These are phyloP conservation scores for Citrus sinensis DNA, from an alignment of 345 rosid species.

Conservation along the genomic window DVS_A1.0 CM039169.1:19433501-19434000, in stretches of 20 bases:
- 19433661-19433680: neutral
- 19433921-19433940: no score
- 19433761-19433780: no score
- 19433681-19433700: neutral
- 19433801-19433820: neutral
- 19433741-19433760: neutral
- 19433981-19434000: neutral
- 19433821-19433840: neutral
- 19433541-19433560: conserved; percentile 76
- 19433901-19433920: neutral
- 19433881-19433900: neutral
- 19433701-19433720: neutral
- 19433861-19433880: no score
- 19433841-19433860: neutral
- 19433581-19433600: conserved; percentile 21
- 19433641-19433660: neutral
- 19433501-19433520: conserved; percentile 77
- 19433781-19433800: neutral
- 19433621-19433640: neutral
- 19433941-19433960: neutral
- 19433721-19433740: neutral
- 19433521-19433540: conserved; percentile 64
- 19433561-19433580: conserved; percentile 65
- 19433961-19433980: neutral
- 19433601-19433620: neutral